phyloP scores from a whole-genome alignment of 2,329 filamentous ascomycete genomes.

The Penicillium sp. region DNA sequence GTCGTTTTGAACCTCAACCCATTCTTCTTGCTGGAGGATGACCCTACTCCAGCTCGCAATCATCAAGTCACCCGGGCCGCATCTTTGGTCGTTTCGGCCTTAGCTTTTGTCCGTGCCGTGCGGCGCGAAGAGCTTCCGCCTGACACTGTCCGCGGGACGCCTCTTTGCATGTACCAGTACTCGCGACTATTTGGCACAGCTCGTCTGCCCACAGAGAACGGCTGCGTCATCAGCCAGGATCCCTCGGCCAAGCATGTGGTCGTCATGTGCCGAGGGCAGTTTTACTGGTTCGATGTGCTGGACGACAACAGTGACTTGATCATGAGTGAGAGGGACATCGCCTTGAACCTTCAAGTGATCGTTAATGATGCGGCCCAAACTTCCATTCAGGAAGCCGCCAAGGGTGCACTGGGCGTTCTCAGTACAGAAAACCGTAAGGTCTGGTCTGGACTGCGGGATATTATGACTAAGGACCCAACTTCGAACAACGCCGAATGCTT shows the following conservation, averaged over 20 bases:
- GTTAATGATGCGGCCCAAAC: conserved; percentile 84
- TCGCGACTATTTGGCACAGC: conserved; percentile 92
- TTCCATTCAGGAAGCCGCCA: conserved; percentile 91
- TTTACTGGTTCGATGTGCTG: conserved; percentile 98
- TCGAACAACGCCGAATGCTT: conserved; percentile 96
- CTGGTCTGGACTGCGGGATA: conserved; percentile 86
- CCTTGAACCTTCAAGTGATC: conserved; percentile 85
- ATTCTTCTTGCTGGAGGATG: conserved; percentile 95
- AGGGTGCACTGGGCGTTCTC: conserved; percentile 84
- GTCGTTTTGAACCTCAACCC: conserved; percentile 97
- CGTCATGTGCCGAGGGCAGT: conserved; percentile 88
- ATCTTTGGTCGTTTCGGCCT: conserved; percentile 80
- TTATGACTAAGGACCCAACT: conserved; percentile 75
- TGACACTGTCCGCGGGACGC: conserved; percentile 74
- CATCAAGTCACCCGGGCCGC: conserved; percentile 94
- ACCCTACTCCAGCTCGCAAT: conserved; percentile 91
- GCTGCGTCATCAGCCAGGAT: conserved; percentile 93
- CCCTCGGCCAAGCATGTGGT: conserved; percentile 89
- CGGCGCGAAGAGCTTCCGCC: conserved; percentile 87
- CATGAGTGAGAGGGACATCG: conserved; percentile 93
- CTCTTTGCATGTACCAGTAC: conserved; percentile 97
- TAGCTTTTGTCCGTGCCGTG: conserved; percentile 89
- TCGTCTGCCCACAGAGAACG: conserved; percentile 85
- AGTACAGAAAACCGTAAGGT: conserved; percentile 95
- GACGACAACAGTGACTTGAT: conserved; percentile 93